Evolutionary conservation across 441 rosid species (phyloP).

Genomic region (Syzygium syzygioides): DNA sequence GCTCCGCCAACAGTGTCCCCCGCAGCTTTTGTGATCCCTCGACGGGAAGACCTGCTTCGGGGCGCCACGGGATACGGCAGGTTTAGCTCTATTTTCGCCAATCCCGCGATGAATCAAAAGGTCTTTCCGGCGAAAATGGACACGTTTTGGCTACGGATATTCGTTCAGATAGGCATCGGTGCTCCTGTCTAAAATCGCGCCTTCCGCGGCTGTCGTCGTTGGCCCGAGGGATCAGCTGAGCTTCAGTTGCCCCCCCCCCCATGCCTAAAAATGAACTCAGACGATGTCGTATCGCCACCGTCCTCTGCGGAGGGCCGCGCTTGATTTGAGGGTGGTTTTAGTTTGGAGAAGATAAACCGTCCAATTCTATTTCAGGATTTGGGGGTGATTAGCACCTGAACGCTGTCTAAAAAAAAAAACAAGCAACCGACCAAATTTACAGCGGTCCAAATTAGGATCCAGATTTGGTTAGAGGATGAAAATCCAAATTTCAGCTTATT

Average conservation of each 20-base stretch:
- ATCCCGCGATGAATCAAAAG: not conserved
- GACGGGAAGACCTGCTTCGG: not conserved
- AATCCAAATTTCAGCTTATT: not conserved
- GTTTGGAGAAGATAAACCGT: not conserved
- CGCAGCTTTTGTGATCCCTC: not conserved
- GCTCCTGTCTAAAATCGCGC: not conserved
- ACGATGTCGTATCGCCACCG: not conserved
- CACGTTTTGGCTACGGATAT: not conserved
- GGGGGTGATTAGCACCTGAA: not conserved
- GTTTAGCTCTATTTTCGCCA: not conserved
- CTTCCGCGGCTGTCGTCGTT: not conserved
- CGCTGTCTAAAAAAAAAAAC: not conserved
- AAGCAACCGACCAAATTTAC: not conserved
- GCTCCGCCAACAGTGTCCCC: not conserved
- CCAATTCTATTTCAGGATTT: not conserved
- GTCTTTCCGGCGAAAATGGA: not conserved
- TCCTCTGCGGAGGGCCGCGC: not conserved
- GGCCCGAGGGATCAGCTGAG: not conserved
- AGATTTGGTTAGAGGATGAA: not conserved
- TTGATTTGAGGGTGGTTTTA: not conserved
- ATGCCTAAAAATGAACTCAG: not conserved
- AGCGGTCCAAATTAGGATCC: not conserved
- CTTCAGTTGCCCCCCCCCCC: not conserved
- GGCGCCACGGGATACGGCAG: not conserved
- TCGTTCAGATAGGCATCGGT: not conserved